These are phyloP conservation scores for Cutaneotrichosporon spelunceum DNA, from an alignment of 1,284 basidiomycete species.

Conservation along the genomic window DNA sequence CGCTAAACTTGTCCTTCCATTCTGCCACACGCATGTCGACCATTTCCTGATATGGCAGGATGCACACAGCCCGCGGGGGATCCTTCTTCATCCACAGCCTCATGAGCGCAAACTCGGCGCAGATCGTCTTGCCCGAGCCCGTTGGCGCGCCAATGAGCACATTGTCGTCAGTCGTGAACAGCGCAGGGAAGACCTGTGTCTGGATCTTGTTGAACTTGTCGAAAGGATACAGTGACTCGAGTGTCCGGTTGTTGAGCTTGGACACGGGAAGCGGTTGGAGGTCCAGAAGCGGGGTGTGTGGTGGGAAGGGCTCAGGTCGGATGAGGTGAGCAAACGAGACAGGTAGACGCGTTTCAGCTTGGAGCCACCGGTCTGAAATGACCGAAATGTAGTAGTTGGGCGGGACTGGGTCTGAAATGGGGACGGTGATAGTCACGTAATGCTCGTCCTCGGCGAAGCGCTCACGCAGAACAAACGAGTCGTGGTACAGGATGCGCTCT, in stretches of 20 bases:
- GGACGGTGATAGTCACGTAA: constrained; percentile 88
- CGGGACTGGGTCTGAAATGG: constrained; percentile 93
- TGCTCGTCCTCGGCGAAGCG: constrained; percentile 91
- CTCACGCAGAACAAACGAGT: constrained; percentile 85
- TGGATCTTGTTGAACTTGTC: constrained; percentile 96
- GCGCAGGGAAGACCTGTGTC: constrained; percentile 96
- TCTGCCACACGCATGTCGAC: constrained; percentile 83
- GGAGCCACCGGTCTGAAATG: constrained; percentile 92
- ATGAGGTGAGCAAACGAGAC: constrained; percentile 98
- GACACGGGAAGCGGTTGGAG: constrained; percentile 85
- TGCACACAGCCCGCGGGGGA: constrained; percentile 82
- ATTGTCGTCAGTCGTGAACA: constrained; percentile 94
- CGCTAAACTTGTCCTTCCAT: constrained; percentile 81
- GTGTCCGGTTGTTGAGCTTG: constrained; percentile 87
- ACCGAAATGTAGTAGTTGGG: constrained; percentile 97
- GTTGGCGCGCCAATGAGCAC: constrained; percentile 94
- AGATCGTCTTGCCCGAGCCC: constrained; percentile 95
- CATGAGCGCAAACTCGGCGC: constrained; percentile 91
- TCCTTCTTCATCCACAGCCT: constrained; percentile 86
- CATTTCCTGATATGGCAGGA: constrained; percentile 96
- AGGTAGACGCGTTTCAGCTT: constrained; percentile 88
- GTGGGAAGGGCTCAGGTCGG: constrained; percentile 93
- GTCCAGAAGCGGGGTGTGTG: constrained; percentile 87
- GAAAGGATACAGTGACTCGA: constrained; percentile 80
- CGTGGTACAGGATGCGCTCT: constrained; percentile 90